Conservation (phyloP, 441 rosid species). For the Erysimum cheiri region DNA sequence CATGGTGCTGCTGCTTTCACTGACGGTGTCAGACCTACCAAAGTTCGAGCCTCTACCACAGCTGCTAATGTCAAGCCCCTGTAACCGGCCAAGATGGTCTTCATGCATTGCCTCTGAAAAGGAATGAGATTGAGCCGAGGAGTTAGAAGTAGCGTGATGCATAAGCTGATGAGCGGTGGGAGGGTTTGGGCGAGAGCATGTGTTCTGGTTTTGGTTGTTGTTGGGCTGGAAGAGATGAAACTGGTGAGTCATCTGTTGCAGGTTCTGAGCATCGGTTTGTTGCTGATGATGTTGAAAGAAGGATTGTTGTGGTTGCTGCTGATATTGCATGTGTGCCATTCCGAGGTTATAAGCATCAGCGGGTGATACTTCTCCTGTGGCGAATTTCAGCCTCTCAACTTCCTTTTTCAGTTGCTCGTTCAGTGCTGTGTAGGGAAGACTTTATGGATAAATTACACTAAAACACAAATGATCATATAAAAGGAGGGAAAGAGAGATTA, state of each 20-base stretch:
- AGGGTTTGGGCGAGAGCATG: constrained; percentile 47
- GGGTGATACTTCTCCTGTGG: constrained; percentile 79
- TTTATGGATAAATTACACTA: constrained; percentile 4
- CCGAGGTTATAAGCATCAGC: constrained; percentile 73
- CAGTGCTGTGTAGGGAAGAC: constrained; percentile 56
- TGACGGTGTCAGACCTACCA: constrained; percentile 78
- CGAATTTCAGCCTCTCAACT: constrained; percentile 85
- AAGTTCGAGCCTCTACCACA: constrained; percentile 64
- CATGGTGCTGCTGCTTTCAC: constrained; percentile 81
- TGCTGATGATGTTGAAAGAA: constrained; percentile 58
- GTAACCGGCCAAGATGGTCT: constrained; percentile 74
- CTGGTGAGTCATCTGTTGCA: constrained; percentile 59
- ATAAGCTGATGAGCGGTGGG: constrained; percentile 50
- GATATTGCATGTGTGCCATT: constrained; percentile 65
- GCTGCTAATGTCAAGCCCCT: constrained; percentile 82
- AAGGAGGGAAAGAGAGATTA: neutral
- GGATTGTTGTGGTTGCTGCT: constrained; percentile 55
- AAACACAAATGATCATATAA: constrained; percentile 10
- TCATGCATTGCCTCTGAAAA: constrained; percentile 68
- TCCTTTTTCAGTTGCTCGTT: constrained; percentile 90
- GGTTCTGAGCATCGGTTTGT: constrained; percentile 50
- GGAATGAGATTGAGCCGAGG: constrained; percentile 50
- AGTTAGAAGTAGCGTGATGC: constrained; percentile 37
- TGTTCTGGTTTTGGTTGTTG: constrained; percentile 41
- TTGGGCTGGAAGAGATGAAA: constrained; percentile 62